phyloP scores from a whole-genome alignment of 1,139 yeast genomes.

The Lodderomyces theae region DNA sequence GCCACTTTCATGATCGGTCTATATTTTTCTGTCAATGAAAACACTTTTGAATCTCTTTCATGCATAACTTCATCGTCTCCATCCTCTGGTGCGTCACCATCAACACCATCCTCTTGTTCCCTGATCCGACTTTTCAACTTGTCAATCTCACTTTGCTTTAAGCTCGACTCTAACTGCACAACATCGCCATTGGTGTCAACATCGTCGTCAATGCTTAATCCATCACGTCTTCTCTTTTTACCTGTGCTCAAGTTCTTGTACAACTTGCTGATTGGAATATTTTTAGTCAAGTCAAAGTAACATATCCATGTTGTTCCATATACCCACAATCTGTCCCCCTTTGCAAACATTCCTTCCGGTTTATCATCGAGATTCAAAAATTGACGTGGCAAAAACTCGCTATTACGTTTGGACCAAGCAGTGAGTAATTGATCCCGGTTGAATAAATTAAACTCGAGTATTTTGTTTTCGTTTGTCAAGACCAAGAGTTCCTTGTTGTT shows the following conservation, averaged over 20 bases:
- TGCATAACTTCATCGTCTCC: conserved; percentile 21
- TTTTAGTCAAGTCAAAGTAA: conserved; percentile 64
- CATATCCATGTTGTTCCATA: conserved; percentile 88
- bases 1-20: conserved; percentile 69
- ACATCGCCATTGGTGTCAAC: conserved; percentile 27
- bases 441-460: conserved; percentile 58
- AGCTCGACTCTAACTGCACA: conserved; percentile 30
- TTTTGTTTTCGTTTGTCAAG: conserved; percentile 69
- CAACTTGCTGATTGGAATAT: conserved; percentile 47
- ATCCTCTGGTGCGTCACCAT: conserved; percentile 21
- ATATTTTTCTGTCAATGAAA: conserved; percentile 77
- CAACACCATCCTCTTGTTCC: conserved; percentile 19
- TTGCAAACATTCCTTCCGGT: conserved; percentile 68
- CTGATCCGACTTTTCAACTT: conserved; percentile 28
- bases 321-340: conserved; percentile 58
- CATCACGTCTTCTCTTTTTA: conserved; percentile 65
- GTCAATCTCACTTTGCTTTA: conserved; percentile 32
- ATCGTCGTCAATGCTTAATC: conserved; percentile 41
- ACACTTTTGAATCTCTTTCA: conserved; percentile 38
- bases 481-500: conserved; percentile 52
- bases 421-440: conserved; percentile 48
- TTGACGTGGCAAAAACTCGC: conserved; percentile 70
- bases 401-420: conserved; percentile 76
- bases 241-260: conserved; percentile 23
- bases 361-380: conserved; percentile 61